These are phyloP conservation scores for Thyridium curvatum DNA, from an alignment of 2,329 filamentous ascomycete species.

Conservation along the genomic window DNA sequence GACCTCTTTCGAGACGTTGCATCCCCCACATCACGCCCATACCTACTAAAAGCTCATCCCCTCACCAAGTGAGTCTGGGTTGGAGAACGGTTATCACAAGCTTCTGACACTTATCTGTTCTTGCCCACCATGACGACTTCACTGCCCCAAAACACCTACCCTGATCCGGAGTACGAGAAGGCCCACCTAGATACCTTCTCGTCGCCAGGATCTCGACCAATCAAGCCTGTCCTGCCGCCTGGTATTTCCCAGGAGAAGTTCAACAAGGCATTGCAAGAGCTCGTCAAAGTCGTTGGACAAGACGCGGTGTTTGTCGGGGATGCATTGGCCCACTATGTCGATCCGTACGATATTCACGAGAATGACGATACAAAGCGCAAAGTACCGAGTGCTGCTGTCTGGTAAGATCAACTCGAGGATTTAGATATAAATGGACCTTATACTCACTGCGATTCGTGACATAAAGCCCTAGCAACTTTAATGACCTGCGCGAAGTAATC, in stretches of 20 bases:
- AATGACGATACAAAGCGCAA: constrained; percentile 21
- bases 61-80: no score
- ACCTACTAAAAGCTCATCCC: no score
- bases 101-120: no score
- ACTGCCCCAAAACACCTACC: constrained; percentile 21
- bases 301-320: constrained; percentile 27
- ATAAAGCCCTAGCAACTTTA: neutral
- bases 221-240: constrained; percentile 27
- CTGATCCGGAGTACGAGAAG: constrained; percentile 27
- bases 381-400: constrained; percentile 31
- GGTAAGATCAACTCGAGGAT: constrained; percentile 17
- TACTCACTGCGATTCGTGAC: no score
- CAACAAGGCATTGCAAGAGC: constrained; percentile 21
- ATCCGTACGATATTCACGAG: constrained; percentile 34
- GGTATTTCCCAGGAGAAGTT: constrained; percentile 25
- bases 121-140: no score
- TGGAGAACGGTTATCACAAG: no score
- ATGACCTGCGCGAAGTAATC: constrained; percentile 23
- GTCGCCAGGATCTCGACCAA: constrained; percentile 23
- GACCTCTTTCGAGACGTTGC: no score
- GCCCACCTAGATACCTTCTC: constrained; percentile 30
- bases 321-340: constrained; percentile 29
- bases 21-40: no score
- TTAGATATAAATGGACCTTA: no score
- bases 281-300: constrained; percentile 22